Base-by-base conservation (phyloP, 345 rosid genomes). In the Raphanus sativus region DNA sequence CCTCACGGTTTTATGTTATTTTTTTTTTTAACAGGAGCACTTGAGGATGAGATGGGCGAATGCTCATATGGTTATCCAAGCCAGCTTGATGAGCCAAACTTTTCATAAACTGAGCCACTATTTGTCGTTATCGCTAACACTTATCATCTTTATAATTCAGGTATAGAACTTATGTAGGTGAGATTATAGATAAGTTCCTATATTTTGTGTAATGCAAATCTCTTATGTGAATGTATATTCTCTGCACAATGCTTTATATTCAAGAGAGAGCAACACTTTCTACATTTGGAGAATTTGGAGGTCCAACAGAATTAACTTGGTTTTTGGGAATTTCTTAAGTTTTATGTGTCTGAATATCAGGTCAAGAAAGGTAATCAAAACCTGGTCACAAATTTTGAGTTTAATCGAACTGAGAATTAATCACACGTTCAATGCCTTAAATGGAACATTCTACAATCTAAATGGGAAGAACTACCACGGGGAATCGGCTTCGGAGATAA, bases 1-100 rank as follows among this genome's bases (percentile, higher is more conserved):
- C 69, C 29, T 65, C 26, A 32, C 40, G 28, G 45, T 30, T 75
- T 70, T 6, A 30, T 33, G 17, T 64, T n/a, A n/a, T n/a, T n/a
- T 52, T 40, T 74, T 12, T 58, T 67, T 6, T 48, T 61, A 13
- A 91, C 90, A 86, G 82, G 92, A 76, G 99, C 91, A 84, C 99
- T 95, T n/a, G 98, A 95, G 32, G 97, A 98, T 0, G 98, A 92
- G 90, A 95, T 92, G 97, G 99, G 98, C 76, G 98, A 34, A 96
- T 85, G 99, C 97, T 70, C 97, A 96, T 81, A 92, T 95, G 97
- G 97, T 97, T 76, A 84, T 92, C 97, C 97, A 92, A 87, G 98
- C 99, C 62, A 89, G 97, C 77, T 80, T 96, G 80, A 96, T 91
- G 99, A 93, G 97, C 80, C 99, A 93, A 85, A 96, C 98, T 26